Conservation (phyloP, 768 basidiomycete species). For the Galerina marginata region DNA sequence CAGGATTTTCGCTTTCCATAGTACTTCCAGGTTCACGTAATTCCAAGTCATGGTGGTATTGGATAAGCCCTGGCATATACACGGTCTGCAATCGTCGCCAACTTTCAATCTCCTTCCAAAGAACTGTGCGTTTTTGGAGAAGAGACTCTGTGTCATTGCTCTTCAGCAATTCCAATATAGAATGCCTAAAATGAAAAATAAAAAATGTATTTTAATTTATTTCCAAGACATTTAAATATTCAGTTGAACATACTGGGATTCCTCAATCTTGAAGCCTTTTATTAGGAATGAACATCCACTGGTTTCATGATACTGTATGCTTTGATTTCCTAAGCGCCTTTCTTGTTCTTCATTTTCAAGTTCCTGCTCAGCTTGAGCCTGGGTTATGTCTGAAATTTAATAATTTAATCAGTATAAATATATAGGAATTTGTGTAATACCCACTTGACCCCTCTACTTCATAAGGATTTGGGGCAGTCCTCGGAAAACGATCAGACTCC, state of each 20-base stretch:
- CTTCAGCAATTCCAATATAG: neutral
- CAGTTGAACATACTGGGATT: neutral
- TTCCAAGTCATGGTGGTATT: neutral
- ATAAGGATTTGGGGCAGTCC: neutral
- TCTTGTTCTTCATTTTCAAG: neutral
- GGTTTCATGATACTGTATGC: neutral
- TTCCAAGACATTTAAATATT: neutral
- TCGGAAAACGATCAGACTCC: neutral
- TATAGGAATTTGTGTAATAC: neutral
- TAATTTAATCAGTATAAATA: neutral
- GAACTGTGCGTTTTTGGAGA: neutral
- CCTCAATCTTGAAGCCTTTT: neutral
- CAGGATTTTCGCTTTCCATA: neutral
- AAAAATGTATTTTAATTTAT: neutral
- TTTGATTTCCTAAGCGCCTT: neutral
- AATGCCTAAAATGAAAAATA: too few species aligned
- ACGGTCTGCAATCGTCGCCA: neutral
- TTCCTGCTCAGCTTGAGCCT: neutral
- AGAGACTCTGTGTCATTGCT: neutral
- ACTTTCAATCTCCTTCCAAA: neutral
- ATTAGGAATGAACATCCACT: neutral
- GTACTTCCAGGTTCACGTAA: neutral
- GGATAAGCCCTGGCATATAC: neutral
- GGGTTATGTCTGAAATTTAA: neutral
- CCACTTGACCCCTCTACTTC: neutral